Evolutionary conservation across 1,139 yeast genomes (phyloP).

Genomic region (Taphrina betulina): DNA sequence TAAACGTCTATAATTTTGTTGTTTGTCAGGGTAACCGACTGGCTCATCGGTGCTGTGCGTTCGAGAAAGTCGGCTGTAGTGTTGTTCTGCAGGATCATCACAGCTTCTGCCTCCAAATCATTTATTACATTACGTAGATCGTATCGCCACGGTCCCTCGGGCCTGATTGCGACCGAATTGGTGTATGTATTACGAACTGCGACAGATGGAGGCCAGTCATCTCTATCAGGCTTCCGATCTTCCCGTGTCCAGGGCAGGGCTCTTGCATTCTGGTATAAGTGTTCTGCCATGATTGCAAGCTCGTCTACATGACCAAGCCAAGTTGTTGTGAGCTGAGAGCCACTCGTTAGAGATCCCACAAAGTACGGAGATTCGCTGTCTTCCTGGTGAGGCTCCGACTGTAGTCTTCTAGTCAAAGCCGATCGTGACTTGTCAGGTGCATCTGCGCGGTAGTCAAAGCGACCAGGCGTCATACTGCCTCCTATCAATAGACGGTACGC

Average conservation of each 20-base stretch:
- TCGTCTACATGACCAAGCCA: conserved; percentile 20
- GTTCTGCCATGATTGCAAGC: conserved; percentile 35
- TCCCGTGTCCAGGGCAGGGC: neutral
- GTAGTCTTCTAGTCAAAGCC: too few species aligned
- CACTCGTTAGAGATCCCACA: too few species aligned
- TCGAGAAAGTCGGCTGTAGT: neutral
- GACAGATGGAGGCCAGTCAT: too few species aligned
- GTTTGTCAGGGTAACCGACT: neutral
- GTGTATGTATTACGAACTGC: neutral
- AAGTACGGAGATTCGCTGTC: too few species aligned
- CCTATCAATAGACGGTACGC: too few species aligned
- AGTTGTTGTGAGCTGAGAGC: too few species aligned
- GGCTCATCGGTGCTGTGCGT: conserved; percentile 9
- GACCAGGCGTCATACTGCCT: too few species aligned
- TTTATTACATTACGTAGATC: neutral
- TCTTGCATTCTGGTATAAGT: conserved; percentile 13
- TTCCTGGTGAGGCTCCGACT: too few species aligned
- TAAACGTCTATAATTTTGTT: neutral
- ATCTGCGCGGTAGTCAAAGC: too few species aligned
- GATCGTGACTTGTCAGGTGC: too few species aligned
- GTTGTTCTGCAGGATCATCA: conserved; percentile 6
- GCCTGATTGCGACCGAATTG: neutral
- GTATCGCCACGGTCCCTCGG: neutral
- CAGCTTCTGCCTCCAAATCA: conserved; percentile 9
- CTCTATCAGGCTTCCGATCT: too few species aligned